These are phyloP conservation scores for Boletus vinaceobasis DNA, from an alignment of 768 basidiomycete species.

Conservation along the genomic window DNA sequence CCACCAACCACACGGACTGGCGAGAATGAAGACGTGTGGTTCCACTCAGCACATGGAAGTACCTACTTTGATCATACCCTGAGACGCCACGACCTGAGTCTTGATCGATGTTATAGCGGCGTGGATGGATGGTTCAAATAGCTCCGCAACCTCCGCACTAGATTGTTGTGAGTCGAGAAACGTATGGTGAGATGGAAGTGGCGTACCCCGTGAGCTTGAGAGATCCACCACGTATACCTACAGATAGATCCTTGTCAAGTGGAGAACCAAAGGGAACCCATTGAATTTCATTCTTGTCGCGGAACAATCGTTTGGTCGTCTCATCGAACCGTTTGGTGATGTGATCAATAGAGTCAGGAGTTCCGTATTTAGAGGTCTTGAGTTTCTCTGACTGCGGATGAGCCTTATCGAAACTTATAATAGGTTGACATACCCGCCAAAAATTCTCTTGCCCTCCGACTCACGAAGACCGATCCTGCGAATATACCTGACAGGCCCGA, in stretches of 20 bases:
- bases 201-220: conserved; percentile 66
- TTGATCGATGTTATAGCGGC: conserved; percentile 69
- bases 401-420: not conserved
- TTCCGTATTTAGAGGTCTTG: conserved; percentile 68
- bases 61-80: conserved; percentile 61
- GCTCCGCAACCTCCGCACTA: conserved; percentile 55
- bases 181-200: conserved; percentile 16
- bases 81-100: conserved; percentile 64
- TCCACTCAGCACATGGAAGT: not conserved
- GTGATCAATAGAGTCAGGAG: conserved; percentile 68
- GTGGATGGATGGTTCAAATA: conserved; percentile 78
- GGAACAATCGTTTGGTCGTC: conserved; percentile 76
- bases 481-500: conserved; percentile 56
- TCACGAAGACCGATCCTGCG: conserved; percentile 81
- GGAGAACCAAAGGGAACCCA: conserved; percentile 78
- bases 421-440: conserved; percentile 50
- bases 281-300: conserved; percentile 62
- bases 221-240: conserved; percentile 69
- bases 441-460: conserved; percentile 68
- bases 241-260: conserved; percentile 66
- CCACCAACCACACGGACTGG: conserved; percentile 80
- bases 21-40: conserved; percentile 8
- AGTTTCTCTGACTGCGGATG: conserved; percentile 55
- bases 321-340: conserved; percentile 80
- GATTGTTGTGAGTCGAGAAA: conserved; percentile 1